phyloP scores from a whole-genome alignment of 805 yeast species.

The Hanseniaspora guilliermondii region DNA sequence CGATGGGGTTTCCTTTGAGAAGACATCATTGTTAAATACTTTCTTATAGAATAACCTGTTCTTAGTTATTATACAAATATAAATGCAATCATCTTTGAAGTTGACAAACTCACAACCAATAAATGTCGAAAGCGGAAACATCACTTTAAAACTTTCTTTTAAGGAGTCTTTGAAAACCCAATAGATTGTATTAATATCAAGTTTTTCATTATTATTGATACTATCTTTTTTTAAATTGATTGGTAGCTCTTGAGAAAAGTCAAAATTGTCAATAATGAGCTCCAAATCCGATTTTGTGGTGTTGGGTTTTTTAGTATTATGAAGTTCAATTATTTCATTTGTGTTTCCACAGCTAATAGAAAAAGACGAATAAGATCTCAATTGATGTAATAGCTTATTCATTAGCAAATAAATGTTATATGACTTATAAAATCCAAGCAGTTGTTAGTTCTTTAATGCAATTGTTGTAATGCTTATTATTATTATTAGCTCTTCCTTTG shows the following conservation, averaged over 20 bases:
- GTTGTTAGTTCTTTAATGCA: no score
- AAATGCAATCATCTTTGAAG: background rate
- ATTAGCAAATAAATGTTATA: background rate
- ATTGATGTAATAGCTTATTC: background rate
- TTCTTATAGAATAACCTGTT: background rate
- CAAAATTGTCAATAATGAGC: background rate
- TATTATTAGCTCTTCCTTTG: no score
- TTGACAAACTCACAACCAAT: background rate
- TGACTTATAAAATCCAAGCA: no score
- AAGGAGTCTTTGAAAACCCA: background rate
- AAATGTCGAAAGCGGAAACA: background rate
- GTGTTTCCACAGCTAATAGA: background rate
- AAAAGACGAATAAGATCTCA: background rate
- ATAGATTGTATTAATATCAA: background rate
- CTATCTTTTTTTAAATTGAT: no score
- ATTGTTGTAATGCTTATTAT: no score
- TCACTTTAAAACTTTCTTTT: background rate
- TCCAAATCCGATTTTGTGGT: background rate
- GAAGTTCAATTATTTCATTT: background rate
- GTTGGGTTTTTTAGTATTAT: background rate
- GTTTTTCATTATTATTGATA: background rate
- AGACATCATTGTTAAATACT: background rate
- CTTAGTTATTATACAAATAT: background rate
- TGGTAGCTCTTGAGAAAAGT: background rate
- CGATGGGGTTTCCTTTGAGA: background rate